phyloP scores from a whole-genome alignment of 1,284 basidiomycete species.

The Anthracocystis panici-leucophaei region DNA sequence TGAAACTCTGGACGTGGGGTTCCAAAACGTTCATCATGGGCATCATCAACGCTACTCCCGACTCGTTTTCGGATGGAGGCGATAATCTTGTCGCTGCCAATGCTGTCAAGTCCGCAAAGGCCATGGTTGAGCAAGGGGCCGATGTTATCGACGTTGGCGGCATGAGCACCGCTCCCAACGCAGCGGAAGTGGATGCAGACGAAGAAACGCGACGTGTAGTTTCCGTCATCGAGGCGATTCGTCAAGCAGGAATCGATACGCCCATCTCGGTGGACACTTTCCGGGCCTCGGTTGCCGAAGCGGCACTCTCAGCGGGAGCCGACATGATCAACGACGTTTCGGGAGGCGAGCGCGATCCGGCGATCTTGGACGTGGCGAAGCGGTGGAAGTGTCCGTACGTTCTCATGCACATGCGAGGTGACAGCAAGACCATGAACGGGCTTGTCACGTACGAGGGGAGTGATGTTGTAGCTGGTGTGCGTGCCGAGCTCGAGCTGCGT shows the following conservation, averaged over 20 bases:
- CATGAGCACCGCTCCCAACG: conserved; percentile 75
- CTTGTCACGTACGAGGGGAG: conserved; percentile 76
- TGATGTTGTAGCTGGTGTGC: conserved; percentile 79
- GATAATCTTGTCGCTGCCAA: conserved; percentile 71
- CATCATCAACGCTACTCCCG: conserved; percentile 93
- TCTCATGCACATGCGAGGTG: conserved; percentile 92
- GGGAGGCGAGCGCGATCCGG: conserved; percentile 74
- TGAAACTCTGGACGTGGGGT: conserved; percentile 59
- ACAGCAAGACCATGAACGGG: conserved; percentile 73
- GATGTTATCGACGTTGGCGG: conserved; percentile 93
- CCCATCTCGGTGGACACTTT: conserved; percentile 94
- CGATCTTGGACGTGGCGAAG: conserved; percentile 79
- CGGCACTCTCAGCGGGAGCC: conserved; percentile 84
- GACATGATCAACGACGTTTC: conserved; percentile 95
- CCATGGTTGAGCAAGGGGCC: conserved; percentile 70
- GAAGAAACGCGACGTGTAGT: conserved; percentile 79
- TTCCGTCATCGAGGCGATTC: conserved; percentile 72
- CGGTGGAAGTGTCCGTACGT: conserved; percentile 74
- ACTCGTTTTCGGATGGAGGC: conserved; percentile 94
- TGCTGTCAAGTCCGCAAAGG: conserved; percentile 37
- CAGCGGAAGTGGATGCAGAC: conserved; percentile 68
- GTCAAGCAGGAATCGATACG: conserved; percentile 67
- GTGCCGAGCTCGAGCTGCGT: conserved; percentile 79
- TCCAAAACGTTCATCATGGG: conserved; percentile 83
- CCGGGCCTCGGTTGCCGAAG: conserved; percentile 82